A percentile compares a stretch with the other conserved stretches of the same genome.
These are phyloP conservation scores for Alnus glutinosa DNA, from an alignment of 306 rosid species.

Conservation along the genomic window DNA sequence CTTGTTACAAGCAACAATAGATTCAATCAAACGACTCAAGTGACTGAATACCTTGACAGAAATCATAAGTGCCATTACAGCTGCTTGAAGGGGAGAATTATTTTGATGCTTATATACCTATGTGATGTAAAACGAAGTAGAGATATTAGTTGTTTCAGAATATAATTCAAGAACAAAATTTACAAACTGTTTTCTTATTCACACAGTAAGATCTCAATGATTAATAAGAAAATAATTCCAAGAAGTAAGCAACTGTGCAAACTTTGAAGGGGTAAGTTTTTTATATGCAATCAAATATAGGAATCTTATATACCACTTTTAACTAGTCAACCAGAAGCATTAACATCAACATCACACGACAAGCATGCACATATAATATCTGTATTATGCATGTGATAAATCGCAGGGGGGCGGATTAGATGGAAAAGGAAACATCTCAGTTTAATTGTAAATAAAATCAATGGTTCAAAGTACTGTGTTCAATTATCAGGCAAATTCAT, in stretches of 20 bases:
- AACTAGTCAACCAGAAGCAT: background rate
- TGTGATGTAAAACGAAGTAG: background rate
- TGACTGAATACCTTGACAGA: conserved; percentile 5
- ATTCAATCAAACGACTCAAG: background rate
- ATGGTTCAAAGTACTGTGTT: background rate
- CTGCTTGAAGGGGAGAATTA: conserved; percentile 5
- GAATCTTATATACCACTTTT: background rate
- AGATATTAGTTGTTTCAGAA: background rate
- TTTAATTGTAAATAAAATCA: background rate
- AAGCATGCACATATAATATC: background rate
- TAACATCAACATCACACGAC: background rate
- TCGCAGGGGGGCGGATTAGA: background rate
- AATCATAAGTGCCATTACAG: conserved; percentile 1
- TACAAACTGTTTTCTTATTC: background rate
- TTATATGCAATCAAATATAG: background rate
- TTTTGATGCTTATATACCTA: background rate
- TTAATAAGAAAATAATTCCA: background rate
- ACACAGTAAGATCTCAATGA: background rate
- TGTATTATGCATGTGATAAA: background rate
- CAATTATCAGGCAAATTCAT: background rate
- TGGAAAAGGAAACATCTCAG: background rate
- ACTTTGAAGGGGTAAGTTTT: background rate
- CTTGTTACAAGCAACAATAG: background rate
- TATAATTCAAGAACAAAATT: background rate
- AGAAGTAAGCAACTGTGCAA: background rate